These are phyloP conservation scores for Kingdonia uniflora DNA, from an alignment of 164 flowering plant species.

Conservation along the genomic window DNA sequence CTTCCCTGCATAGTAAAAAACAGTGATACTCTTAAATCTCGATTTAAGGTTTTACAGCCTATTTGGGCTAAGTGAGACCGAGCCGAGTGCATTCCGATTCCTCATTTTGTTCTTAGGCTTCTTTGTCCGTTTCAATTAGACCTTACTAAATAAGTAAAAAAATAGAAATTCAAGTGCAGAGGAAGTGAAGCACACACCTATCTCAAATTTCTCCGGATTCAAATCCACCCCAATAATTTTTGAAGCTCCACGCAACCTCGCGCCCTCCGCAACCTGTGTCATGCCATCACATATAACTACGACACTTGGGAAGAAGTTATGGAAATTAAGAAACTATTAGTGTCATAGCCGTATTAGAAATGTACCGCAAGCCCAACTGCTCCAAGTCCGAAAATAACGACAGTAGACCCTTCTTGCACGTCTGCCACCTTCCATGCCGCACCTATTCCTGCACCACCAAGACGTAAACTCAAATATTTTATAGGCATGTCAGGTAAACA, in stretches of 20 bases:
- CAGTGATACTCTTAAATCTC: background rate
- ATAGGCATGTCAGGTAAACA: background rate
- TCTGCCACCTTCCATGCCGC: slow-evolving; percentile 53
- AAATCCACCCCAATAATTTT: slow-evolving; percentile 66
- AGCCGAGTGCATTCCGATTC: too few relatives aligned
- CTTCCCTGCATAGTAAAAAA: slow-evolving; percentile 28
- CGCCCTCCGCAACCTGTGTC: slow-evolving; percentile 62
- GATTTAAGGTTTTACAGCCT: background rate
- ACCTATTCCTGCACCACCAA: slow-evolving; percentile 37
- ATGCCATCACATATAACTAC: too few relatives aligned
- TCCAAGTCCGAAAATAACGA: slow-evolving; percentile 62
- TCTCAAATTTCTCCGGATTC: slow-evolving; percentile 44
- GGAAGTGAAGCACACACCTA: slow-evolving; percentile 23
- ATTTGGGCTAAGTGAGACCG: too few relatives aligned
- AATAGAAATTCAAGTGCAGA: background rate
- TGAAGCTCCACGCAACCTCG: slow-evolving; percentile 47
- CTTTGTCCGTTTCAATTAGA: too few relatives aligned
- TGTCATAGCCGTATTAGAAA: background rate
- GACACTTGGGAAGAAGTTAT: too few relatives aligned
- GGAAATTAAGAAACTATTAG: too few relatives aligned
- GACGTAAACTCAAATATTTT: background rate
- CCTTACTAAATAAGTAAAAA: background rate
- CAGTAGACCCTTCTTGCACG: slow-evolving; percentile 46
- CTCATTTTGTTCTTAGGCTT: too few relatives aligned
- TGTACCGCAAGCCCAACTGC: slow-evolving; percentile 59